Percentiles rank a stretch among this genome's conserved stretches.
These are phyloP conservation scores for Phoma herbarum DNA, from an alignment of 2,329 filamentous ascomycete genomes.

Conservation along the genomic window DNA sequence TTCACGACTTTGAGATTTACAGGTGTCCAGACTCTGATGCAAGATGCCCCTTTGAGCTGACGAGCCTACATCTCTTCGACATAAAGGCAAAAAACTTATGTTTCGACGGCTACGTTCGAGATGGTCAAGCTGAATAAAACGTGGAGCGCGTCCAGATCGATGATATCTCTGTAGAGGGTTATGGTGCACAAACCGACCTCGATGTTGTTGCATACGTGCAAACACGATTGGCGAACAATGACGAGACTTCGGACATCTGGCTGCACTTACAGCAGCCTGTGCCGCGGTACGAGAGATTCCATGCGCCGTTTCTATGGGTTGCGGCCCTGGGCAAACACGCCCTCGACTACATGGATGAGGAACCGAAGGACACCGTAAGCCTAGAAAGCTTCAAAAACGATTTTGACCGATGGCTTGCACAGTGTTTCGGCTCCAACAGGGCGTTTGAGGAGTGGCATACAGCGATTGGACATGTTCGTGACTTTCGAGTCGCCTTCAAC, in stretches of 20 bases:
- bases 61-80: conserved; percentile 32
- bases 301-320: conserved; percentile 73
- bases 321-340: conserved; percentile 75
- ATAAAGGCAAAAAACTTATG: conserved; percentile 29
- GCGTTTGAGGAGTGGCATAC: conserved; percentile 65
- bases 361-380: conserved; percentile 49
- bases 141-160: conserved; percentile 66
- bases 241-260: conserved; percentile 60
- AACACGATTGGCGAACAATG: conserved; percentile 53
- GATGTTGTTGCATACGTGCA: conserved; percentile 70
- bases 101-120: conserved; percentile 54
- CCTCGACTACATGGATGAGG: conserved; percentile 67
- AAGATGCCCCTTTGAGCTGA: conserved; percentile 25
- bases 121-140: conserved; percentile 56
- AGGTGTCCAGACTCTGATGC: conserved; percentile 16
- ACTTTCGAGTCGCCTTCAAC: conserved; percentile 70
- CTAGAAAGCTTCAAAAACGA: conserved; percentile 65
- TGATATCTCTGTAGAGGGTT: conserved; percentile 71
- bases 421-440: conserved; percentile 54
- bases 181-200: conserved; percentile 61
- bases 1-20: conserved; percentile 41
- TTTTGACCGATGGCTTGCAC: conserved; percentile 67
- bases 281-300: conserved; percentile 68
- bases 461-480: conserved; percentile 52
- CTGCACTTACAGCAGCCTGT: conserved; percentile 69